Evolutionary conservation across 2,329 filamentous ascomycete genomes (phyloP), one percentile per base, ranked within the genome.

Genomic region (Sporothrix brunneoviolacea): DNA sequence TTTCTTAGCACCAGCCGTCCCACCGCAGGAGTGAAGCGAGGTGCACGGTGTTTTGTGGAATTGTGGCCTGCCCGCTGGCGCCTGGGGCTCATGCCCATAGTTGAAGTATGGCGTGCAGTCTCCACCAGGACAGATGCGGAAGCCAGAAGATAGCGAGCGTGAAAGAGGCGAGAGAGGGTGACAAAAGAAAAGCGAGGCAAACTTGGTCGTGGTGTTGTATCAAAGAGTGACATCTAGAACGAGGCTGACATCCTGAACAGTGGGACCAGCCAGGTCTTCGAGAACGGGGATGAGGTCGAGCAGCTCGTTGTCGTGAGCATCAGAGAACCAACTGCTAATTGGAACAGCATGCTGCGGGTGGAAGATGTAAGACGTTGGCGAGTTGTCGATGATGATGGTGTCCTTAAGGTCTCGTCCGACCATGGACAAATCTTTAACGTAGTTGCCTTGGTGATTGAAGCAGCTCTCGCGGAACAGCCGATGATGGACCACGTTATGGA

Each of bases 251-350:
- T 98, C 93, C 70, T 86, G 82, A 55, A 98, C 93, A 66, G 91
- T 87, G 54, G 83, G 70, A 59, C 87, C 85, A 55, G 93, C 91
- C 64, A 98, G 77, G 70, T 98, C 93, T 76, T 98, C 93, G 59
- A 98, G 88, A 61, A 98, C 93, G 48, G 93, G 93, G 67, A 98
- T 97, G 61, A 98, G 76, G 67, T 98, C 93, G 63, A 98, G 77
- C 55, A 98, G 79, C 76, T 98, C 93, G 70, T 98, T 98, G 73
- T 98, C 93, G 70, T 98, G 93, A 55, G 93, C 93, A 71, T 98
- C 93, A 59, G 91, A 96, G 73, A 98, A 98, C 93, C 93, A 98
- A 76, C 91, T 97, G 79, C 91, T 96, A 72, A 98, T 98, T 22
- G 93, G 93, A 44, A 98, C 91, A 54, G 93, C 93, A 68, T 98